These are phyloP conservation scores for Mycogone perniciosa DNA, from an alignment of 2,329 filamentous ascomycete species.

Conservation along the genomic window DNA sequence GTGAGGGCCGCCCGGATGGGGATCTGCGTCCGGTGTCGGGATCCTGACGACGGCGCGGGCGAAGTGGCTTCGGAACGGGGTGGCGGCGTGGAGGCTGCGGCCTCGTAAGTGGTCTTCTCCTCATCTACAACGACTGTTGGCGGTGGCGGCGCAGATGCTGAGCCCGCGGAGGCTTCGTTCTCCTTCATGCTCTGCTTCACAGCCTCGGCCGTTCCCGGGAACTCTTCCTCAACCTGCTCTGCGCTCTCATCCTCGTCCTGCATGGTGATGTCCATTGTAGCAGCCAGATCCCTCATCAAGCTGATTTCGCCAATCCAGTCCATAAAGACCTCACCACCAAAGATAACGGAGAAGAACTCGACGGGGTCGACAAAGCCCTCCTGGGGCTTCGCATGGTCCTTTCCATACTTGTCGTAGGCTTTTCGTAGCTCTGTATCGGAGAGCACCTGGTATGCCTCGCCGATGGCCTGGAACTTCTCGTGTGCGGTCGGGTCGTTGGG, in stretches of 20 bases:
- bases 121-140: slow-evolving; percentile 37
- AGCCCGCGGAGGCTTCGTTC: slow-evolving; percentile 21
- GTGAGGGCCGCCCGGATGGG: slow-evolving; percentile 80
- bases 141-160: slow-evolving; percentile 19
- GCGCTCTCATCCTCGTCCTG: slow-evolving; percentile 51
- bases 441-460: slow-evolving; percentile 71
- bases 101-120: slow-evolving; percentile 21
- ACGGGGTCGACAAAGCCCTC: slow-evolving; percentile 92
- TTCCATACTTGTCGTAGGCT: slow-evolving; percentile 95
- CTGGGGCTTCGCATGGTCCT: slow-evolving; percentile 84
- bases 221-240: slow-evolving; percentile 43
- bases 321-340: slow-evolving; percentile 89
- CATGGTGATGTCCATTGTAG: slow-evolving; percentile 97
- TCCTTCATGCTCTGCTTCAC: slow-evolving; percentile 48
- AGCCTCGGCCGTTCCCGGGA: slow-evolving; percentile 52
- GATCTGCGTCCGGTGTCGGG: slow-evolving; percentile 47
- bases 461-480: slow-evolving; percentile 86
- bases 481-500: slow-evolving; percentile 91
- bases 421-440: slow-evolving; percentile 81
- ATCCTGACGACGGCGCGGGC: slow-evolving; percentile 36
- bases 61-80: slow-evolving; percentile 32
- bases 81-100: slow-evolving; percentile 21
- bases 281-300: slow-evolving; percentile 95
- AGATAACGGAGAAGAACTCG: slow-evolving; percentile 98
- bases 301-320: slow-evolving; percentile 98